Conservation (phyloP, 2,329 filamentous ascomycete genomes). For the Cladorrhinum sp. region DNA sequence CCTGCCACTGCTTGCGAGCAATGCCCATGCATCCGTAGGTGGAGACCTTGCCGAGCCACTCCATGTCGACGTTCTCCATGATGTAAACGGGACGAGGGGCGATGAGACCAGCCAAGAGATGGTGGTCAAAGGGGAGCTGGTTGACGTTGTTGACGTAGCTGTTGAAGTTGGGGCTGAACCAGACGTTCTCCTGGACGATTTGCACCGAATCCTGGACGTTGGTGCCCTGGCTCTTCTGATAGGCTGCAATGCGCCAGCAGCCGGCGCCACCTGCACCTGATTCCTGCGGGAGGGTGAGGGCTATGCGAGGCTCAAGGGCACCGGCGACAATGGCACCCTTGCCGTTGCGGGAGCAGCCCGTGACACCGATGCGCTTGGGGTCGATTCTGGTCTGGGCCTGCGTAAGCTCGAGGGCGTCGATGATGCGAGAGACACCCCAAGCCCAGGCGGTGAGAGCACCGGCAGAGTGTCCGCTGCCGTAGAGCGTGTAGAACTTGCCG, state of each 20-base stretch:
- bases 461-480: slow-evolving; percentile 43
- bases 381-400: slow-evolving; percentile 38
- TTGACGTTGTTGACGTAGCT: slow-evolving; percentile 50
- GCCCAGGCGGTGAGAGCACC: slow-evolving; percentile 50
- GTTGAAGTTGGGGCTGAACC: slow-evolving; percentile 49
- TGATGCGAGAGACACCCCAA: slow-evolving; percentile 48
- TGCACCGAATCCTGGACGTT: slow-evolving; percentile 49
- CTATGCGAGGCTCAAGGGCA: slow-evolving; percentile 47
- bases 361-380: slow-evolving; percentile 40
- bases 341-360: slow-evolving; percentile 50
- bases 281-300: slow-evolving; percentile 49
- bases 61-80: slow-evolving; percentile 49
- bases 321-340: slow-evolving; percentile 51
- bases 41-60: slow-evolving; percentile 49
- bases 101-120: slow-evolving; percentile 49
- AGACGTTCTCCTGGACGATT: slow-evolving; percentile 53
- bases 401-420: slow-evolving; percentile 45
- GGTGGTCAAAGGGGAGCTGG: slow-evolving; percentile 50
- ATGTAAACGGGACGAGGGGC: slow-evolving; percentile 48
- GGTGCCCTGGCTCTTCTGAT: slow-evolving; percentile 36
- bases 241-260: slow-evolving; percentile 39
- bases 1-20: slow-evolving; percentile 45
- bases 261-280: slow-evolving; percentile 48
- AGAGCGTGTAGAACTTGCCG: slow-evolving; percentile 49
- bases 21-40: slow-evolving; percentile 51